Evolutionary conservation across 352 stramenopile species (phyloP).

Genomic region (Peronospora destructor): DNA sequence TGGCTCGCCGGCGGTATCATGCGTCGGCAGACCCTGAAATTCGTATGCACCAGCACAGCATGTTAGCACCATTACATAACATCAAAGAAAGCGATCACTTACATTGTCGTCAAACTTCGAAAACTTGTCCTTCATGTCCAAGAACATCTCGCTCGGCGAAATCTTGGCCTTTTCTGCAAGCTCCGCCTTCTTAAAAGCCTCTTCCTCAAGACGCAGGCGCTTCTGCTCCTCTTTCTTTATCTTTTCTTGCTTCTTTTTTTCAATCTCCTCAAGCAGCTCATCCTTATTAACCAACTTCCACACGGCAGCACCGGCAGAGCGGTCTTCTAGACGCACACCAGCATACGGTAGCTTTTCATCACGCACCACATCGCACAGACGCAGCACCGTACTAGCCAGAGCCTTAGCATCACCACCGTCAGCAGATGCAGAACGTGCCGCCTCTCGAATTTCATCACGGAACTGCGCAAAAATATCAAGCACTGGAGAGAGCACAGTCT

Average conservation of each 20-base stretch:
- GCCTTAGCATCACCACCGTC: constrained; percentile 39
- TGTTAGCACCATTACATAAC: neutral
- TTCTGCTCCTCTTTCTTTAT: constrained; percentile 77
- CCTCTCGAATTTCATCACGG: constrained; percentile 74
- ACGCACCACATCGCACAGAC: constrained; percentile 82
- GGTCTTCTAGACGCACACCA: constrained; percentile 86
- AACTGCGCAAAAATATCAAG: constrained; percentile 89
- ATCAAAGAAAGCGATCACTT: constrained; percentile 10
- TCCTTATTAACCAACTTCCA: constrained; percentile 91
- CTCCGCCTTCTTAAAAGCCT: constrained; percentile 71
- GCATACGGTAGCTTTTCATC: constrained; percentile 85
- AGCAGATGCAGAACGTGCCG: constrained; percentile 46
- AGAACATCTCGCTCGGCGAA: constrained; percentile 89
- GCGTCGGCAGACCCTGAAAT: constrained; percentile 89
- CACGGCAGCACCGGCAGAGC: constrained; percentile 48
- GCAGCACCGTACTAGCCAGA: constrained; percentile 63
- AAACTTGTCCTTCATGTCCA: constrained; percentile 81
- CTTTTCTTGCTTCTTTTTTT: constrained; percentile 75
- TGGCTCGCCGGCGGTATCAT: constrained; percentile 87
- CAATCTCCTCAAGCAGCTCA: constrained; percentile 69
- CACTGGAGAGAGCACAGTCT: constrained; percentile 77
- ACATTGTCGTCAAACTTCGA: constrained; percentile 88
- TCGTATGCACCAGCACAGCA: constrained; percentile 1
- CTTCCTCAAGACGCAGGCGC: constrained; percentile 57
- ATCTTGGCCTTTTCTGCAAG: constrained; percentile 87